Base-by-base conservation (phyloP, 345 rosid species). In the Ricinus communis region DNA sequence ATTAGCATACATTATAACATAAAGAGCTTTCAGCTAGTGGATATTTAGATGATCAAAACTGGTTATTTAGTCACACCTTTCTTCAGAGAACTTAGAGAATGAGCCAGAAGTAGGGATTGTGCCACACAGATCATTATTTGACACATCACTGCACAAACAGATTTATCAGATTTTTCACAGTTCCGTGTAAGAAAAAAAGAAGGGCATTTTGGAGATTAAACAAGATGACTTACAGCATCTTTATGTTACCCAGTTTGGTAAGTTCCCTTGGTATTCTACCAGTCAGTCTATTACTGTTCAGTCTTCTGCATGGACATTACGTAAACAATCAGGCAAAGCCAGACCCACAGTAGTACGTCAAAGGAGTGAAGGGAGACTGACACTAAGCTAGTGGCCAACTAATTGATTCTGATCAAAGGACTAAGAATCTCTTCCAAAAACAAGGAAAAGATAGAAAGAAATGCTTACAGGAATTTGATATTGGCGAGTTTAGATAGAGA, bases 201-300 rank as follows among this genome's bases (percentile, higher is more conserved):
- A 15, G 13, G 52, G 22, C 38, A 4, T 5, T 2, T 1, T 15
- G 46, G 58, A 62, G 70, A 16, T 5, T 5, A 13, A 8, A 18
- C 2, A 16, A 14, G 25, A 69, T 13, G 40, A 68, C 84, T 82
- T 73, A 90, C 96, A 90, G 65, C 69, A 90, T 86, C 85, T 88
- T 86, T 50, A 90, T 83, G 76, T 80, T 86, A 55, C 53, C 74
- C 43, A 90, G 86, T 53, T 81, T 80, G 51, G 88, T 81, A 25
- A 90, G 90, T 45, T 88, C 77, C 59, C 93, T 81, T 2, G 93
- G 96, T 45, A 90, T 88, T 69, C 79, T 85, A 71, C 93, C 96
- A 10, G 79, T 85, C 53, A 90, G 77, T 46, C 77, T 84, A 83
- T 90, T 88, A 25, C 85, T 70, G 70, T 88, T 85, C 73, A 90